Conservation (phyloP, 1,284 basidiomycete species). For the Austroboletus olivaceoglutinosus region DNA sequence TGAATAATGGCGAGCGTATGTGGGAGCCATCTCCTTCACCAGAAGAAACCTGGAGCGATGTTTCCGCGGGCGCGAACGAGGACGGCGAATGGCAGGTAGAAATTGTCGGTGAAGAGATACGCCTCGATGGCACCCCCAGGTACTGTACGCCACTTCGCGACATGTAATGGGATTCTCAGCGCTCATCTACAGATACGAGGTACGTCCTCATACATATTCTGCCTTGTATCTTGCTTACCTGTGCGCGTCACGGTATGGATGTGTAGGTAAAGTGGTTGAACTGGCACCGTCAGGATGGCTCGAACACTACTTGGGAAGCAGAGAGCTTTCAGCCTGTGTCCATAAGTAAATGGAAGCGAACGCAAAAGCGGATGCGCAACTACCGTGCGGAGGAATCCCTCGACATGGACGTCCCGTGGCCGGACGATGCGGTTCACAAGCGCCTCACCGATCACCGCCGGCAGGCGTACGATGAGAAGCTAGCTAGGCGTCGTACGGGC, state of each 20-base stretch:
- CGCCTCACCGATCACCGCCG: constrained; percentile 38
- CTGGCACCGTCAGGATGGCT: constrained; percentile 39
- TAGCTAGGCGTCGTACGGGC: constrained; percentile 13
- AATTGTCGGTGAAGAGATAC: constrained; percentile 40
- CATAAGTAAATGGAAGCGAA: constrained; percentile 31
- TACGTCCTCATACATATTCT: constrained; percentile 13
- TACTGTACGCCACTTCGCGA: constrained; percentile 12
- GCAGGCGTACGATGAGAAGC: constrained; percentile 47
- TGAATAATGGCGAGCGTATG: constrained; percentile 10
- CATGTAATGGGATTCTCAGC: constrained; percentile 4
- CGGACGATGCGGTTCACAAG: constrained; percentile 41
- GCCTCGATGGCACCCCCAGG: constrained; percentile 34
- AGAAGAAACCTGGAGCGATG: constrained; percentile 36
- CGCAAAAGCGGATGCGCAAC: constrained; percentile 13
- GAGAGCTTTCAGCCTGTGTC: constrained; percentile 21
- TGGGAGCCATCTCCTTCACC: constrained; percentile 35
- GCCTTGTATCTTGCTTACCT: not conserved
- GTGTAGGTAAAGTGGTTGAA: constrained; percentile 41
- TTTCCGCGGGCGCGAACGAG: constrained; percentile 27
- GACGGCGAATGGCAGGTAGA: constrained; percentile 37
- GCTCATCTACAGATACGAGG: constrained; percentile 32
- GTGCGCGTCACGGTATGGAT: constrained; percentile 6
- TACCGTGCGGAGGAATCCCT: constrained; percentile 17
- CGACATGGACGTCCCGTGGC: constrained; percentile 32
- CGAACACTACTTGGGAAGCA: constrained; percentile 43